Conservation (phyloP, 75 land plant genomes). For the Ceratopteris richardii region DNA sequence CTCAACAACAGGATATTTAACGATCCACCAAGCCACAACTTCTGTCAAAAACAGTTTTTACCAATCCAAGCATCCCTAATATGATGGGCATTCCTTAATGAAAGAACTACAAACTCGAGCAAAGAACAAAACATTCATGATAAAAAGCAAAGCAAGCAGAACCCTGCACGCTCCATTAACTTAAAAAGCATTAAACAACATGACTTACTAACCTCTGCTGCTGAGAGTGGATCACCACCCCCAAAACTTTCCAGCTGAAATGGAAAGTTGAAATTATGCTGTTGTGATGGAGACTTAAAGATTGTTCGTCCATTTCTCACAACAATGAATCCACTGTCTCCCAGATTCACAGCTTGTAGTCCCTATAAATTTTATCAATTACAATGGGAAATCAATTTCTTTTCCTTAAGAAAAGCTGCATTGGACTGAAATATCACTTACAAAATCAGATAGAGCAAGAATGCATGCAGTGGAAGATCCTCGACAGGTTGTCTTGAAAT, state of each 20-base stretch:
- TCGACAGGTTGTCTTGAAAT: constrained; percentile 68
- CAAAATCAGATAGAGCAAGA: constrained; percentile 81
- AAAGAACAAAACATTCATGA: too few relatives aligned
- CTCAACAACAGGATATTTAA: too few relatives aligned
- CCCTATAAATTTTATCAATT: constrained; percentile 42
- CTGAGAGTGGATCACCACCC: constrained; percentile 61
- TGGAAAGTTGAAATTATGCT: constrained; percentile 83
- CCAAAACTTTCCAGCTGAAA: constrained; percentile 79
- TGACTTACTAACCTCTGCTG: constrained; percentile 79
- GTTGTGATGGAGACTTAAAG: constrained; percentile 84
- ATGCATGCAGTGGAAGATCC: constrained; percentile 99
- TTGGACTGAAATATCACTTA: constrained; percentile 9
- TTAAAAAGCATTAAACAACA: too few relatives aligned
- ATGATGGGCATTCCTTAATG: too few relatives aligned
- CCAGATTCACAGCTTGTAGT: constrained; percentile 81
- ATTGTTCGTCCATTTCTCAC: constrained; percentile 69
- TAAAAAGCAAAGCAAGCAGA: too few relatives aligned
- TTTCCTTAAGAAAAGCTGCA: too few relatives aligned
- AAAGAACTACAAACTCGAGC: too few relatives aligned
- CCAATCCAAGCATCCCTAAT: too few relatives aligned
- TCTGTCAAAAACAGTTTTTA: too few relatives aligned
- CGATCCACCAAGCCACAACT: too few relatives aligned
- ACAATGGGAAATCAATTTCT: too few relatives aligned
- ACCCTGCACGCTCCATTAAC: too few relatives aligned
- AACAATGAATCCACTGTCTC: constrained; percentile 91